Base-by-base conservation (phyloP, 1,139 yeast genomes). In the Citeromyces hawaiiensis region DNA sequence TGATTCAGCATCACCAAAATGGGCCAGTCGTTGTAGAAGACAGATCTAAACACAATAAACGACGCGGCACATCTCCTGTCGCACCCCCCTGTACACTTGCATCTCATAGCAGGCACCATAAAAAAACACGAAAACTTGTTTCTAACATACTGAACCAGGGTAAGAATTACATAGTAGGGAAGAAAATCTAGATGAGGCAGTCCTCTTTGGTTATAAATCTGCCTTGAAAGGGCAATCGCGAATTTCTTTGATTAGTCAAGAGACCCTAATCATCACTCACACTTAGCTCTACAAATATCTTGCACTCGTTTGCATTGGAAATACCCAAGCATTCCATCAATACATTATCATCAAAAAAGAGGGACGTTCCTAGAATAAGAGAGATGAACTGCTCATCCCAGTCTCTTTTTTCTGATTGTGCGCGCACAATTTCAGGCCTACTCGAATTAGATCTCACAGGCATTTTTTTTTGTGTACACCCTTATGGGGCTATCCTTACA, bases 271-370 rank as follows among this genome's bases (percentile, higher is more conserved):
- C 32, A 14, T 14, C 15, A 29, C 32, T 5, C 9, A 29, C 32
- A n/a, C 15, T n/a, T 5, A 29, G 32, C 32, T 29, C 32, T 29
- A 29, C 32, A 29, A 29, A 29, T 29, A 29, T 29, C 32, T 29
- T 14, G 5, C 8, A 14, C 9, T 29, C 32, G 4, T 14, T 11
- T n/a, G 13, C 32, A 29, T 29, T 29, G 15, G 32, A 4, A 11
- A 29, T 11, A 14, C 32, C 9, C 15, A 29, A 9, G 15, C 32
- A 29, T 9, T 29, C 32, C 15, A 5, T 29, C 6, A 29, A 9
- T n/a, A 29, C 4, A 29, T 11, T n/a, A 5, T 29, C 15, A 11
- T 14, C 15, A 29, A 29, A 29, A 14, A 5, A 9, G 15, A 29
- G 4, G 9, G 32, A 29, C 6, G 32, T 29, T 4, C 15, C 13